Conservation (phyloP, 345 rosid genomes). For the Psidium guajava region DNA sequence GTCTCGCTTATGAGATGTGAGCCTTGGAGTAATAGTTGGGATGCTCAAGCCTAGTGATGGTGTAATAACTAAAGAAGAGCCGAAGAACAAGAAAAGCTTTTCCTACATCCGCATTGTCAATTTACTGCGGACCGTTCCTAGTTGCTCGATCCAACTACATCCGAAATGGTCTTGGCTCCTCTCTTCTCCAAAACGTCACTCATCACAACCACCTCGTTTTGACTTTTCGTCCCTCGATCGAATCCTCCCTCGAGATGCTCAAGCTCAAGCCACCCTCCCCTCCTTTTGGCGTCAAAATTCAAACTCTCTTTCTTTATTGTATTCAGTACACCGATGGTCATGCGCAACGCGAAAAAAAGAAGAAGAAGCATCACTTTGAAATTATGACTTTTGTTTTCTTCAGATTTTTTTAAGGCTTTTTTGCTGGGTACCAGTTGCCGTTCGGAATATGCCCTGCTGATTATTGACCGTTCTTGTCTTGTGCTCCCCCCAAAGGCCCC, state of each 20-base stretch:
- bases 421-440: not conserved
- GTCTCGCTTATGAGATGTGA: not conserved
- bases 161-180: not conserved
- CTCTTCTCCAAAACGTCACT: not conserved
- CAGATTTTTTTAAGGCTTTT: not conserved
- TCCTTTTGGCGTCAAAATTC: not conserved
- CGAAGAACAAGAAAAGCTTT: not conserved
- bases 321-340: not conserved
- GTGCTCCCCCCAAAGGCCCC: not conserved
- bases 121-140: not conserved
- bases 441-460: not conserved
- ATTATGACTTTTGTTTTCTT: not conserved
- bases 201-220: not conserved
- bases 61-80: not conserved
- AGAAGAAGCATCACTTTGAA: not conserved
- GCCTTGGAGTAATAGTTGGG: not conserved
- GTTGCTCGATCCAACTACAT: not conserved
- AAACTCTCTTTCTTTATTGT: not conserved
- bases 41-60: not conserved
- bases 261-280: not conserved
- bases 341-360: too few relatives aligned
- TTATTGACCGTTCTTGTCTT: not conserved
- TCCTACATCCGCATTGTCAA: not conserved
- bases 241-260: not conserved
- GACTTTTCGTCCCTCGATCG: not conserved